Evolutionary conservation across 148 eudicot species (phyloP), one percentile per base, ranked within the genome.

Genomic region (Heliamphora exappendiculata): DNA sequence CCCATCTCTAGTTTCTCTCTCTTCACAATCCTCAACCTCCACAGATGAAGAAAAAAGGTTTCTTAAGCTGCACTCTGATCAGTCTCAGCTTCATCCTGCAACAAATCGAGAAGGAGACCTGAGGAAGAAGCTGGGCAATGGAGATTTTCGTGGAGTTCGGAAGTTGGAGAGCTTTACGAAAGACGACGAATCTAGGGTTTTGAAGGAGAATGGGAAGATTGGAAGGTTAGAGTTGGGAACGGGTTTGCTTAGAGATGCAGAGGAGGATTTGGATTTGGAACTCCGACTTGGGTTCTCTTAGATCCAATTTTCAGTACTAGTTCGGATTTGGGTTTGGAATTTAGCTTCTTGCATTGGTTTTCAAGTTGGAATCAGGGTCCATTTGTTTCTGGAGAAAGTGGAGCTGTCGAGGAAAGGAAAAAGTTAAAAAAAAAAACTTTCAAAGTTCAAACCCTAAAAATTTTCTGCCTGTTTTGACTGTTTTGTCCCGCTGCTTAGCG

Each of bases 221-320:
- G 81, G 82, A 1, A 77, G 75, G 71, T 70, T 86, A 82, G 94
- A 84, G 44, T 75, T 87, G 86, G 85, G 81, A 73, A 75, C 85
- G 81, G 79, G 87, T 67, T 78, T 88, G 54, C 13, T 66, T 65
- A 76, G 82, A 51, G 87, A 88, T 76, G 67, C 79, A 11, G 86
- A 86, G 79, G 86, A 90, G 81, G 92, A 90, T 67, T 76, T 92
- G 80, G 97, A 92, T 83, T 87, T 92, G 90, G 94, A 92, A 79
- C 91, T 92, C 74, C 83, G 97, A 57, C 92, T 92, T 47, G 91
- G 97, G 34, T 64, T 51, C 45, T 65, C 67, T 39, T 77, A 54
- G 68, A 57, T 57, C 29, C 22, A 20, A 57, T 57, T 14, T 57
- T 57, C 1, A 22, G 17, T 20, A 13, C 16, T 14, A n/a, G n/a